Conservation (phyloP, 1,284 basidiomycete species). For the Boletellus deceptivus region DNA sequence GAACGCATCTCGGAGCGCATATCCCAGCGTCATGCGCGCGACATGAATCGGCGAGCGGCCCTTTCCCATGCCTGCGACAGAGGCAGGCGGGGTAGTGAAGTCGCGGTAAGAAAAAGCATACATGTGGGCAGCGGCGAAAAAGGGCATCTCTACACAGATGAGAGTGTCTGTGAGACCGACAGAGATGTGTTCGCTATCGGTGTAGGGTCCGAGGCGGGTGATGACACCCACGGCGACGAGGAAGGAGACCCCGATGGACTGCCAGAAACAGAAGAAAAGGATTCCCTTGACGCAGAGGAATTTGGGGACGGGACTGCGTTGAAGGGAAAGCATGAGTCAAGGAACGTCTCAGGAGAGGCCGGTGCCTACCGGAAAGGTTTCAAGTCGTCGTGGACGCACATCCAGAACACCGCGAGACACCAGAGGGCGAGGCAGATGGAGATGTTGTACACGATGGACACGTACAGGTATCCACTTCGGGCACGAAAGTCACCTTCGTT, state of each 20-base stretch:
- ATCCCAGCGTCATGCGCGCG: conserved; percentile 83
- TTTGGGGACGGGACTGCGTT: conserved; percentile 74
- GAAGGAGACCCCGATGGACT: conserved; percentile 83
- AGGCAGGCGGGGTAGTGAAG: conserved; percentile 66
- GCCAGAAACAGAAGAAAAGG: conserved; percentile 99
- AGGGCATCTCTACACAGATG: conserved; percentile 96
- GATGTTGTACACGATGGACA: conserved; percentile 80
- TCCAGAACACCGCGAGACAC: conserved; percentile 94
- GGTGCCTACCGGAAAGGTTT: conserved; percentile 76
- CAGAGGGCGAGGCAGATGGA: conserved; percentile 77
- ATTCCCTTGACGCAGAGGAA: conserved; percentile 98
- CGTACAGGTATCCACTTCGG: conserved; percentile 89
- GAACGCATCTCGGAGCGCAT: conserved; percentile 87
- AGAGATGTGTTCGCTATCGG: conserved; percentile 87
- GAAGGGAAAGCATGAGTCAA: not conserved
- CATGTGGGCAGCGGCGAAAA: conserved; percentile 93
- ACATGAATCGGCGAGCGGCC: conserved; percentile 44
- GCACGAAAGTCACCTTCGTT: conserved; percentile 85
- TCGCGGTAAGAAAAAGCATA: conserved; percentile 86
- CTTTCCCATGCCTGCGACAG: conserved; percentile 6
- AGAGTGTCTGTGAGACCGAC: conserved; percentile 87
- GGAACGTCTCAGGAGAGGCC: not conserved
- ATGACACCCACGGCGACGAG: conserved; percentile 83
- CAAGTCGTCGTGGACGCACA: conserved; percentile 82
- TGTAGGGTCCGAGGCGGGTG: conserved; percentile 81